Evolutionary conservation across 768 basidiomycete genomes (phyloP).

Genomic region (Leccinellum luteum): DNA sequence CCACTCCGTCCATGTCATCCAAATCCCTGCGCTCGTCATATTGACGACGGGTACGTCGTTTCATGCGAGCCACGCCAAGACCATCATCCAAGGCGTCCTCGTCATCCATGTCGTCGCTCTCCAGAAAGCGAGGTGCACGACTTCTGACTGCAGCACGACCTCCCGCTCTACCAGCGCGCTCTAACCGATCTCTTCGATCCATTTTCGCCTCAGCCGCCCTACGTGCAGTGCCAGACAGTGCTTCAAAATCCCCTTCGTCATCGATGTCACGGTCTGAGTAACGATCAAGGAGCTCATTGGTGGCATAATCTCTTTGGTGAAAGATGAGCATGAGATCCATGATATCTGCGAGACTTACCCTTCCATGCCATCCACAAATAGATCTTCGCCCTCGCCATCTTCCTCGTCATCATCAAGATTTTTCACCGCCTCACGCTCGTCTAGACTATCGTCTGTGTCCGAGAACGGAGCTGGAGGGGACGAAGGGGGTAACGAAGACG

Average conservation of each 20-base stretch:
- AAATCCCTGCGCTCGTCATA: conserved; percentile 91
- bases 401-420: conserved; percentile 70
- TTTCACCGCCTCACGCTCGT: conserved; percentile 63
- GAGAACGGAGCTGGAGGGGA: conserved; percentile 82
- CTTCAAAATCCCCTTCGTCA: conserved; percentile 71
- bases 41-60: conserved; percentile 78
- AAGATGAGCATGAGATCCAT: conserved; percentile 8
- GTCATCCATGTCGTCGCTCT: conserved; percentile 77
- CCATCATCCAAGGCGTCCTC: conserved; percentile 71
- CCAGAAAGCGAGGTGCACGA: conserved; percentile 85
- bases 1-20: conserved; percentile 88
- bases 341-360: conserved; percentile 45
- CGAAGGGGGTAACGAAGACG: conserved; percentile 81
- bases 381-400: conserved; percentile 88
- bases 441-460: conserved; percentile 80
- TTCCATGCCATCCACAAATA: conserved; percentile 80
- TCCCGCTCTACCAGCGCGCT: conserved; percentile 63
- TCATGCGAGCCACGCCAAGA: conserved; percentile 67
- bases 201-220: conserved; percentile 84
- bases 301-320: conserved; percentile 72
- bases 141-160: conserved; percentile 73
- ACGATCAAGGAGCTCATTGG: conserved; percentile 75
- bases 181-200: conserved; percentile 81
- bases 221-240: conserved; percentile 65
- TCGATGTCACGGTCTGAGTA: conserved; percentile 89